Conservation (phyloP, 192 early-diverging fungal genomes). For the Coemansia sp. region DNA sequence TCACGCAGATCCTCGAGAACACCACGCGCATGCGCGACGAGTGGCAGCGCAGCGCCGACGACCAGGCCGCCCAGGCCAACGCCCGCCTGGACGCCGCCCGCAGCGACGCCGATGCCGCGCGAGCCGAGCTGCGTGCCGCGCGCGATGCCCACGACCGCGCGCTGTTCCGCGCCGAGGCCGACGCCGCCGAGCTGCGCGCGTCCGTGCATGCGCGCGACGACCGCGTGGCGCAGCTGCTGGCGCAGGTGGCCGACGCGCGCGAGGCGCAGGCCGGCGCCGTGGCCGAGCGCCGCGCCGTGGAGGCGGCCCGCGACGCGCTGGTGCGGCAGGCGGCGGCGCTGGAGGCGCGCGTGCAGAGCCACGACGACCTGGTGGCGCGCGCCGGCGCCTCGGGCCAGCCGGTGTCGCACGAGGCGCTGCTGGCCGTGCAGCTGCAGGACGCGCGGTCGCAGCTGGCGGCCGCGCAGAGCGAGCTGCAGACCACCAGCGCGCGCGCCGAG, state of each 20-base stretch:
- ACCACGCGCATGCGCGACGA: slow-evolving; percentile 50
- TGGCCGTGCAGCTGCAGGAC: slow-evolving; percentile 53
- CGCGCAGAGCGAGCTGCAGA: slow-evolving; percentile 44
- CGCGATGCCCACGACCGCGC: slow-evolving; percentile 35
- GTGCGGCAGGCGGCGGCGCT: slow-evolving; percentile 52
- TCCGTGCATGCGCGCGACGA: slow-evolving; percentile 41
- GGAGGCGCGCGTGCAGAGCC: slow-evolving; percentile 49
- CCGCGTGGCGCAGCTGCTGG: slow-evolving; percentile 15
- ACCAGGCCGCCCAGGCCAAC: slow-evolving; percentile 14
- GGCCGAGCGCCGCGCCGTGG: slow-evolving; percentile 53
- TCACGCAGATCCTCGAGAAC: slow-evolving; percentile 53
- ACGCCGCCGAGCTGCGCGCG: slow-evolving; percentile 33
- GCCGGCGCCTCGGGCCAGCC: slow-evolving; percentile 39
- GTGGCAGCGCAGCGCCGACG: slow-evolving; percentile 33
- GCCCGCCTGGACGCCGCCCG: slow-evolving; percentile 33
- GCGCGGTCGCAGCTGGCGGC: slow-evolving; percentile 58
- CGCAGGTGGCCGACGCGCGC: slow-evolving; percentile 18
- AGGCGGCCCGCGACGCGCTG: slow-evolving; percentile 45
- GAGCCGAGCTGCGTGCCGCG: slow-evolving; percentile 23
- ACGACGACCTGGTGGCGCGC: slow-evolving; percentile 52
- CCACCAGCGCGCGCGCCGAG: slow-evolving; percentile 34
- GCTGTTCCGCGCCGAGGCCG: slow-evolving; percentile 28
- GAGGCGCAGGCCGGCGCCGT: slow-evolving; percentile 56
- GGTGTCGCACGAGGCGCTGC: slow-evolving; percentile 44
- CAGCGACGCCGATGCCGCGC: slow-evolving; percentile 19